Percentiles rank a stretch among this genome's conserved stretches.
These are phyloP conservation scores for Wickerhamiella cacticola DNA, from an alignment of 805 yeast species.

Conservation along the genomic window DNA sequence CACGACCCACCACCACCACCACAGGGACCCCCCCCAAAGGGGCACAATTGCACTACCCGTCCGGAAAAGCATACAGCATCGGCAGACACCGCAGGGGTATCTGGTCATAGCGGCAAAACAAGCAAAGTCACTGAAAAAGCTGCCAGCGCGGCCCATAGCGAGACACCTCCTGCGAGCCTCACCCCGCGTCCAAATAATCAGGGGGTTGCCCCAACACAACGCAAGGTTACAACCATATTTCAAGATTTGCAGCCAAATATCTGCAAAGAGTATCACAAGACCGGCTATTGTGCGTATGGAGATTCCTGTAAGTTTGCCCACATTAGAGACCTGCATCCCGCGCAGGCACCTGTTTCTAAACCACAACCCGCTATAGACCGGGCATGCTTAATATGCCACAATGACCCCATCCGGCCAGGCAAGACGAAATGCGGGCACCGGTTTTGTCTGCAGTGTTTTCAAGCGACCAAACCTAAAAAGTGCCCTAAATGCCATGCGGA, in stretches of 20 bases:
- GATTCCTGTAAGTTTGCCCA: conserved; percentile 93
- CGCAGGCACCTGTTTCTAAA: conserved; percentile 30
- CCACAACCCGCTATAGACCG: conserved; percentile 54
- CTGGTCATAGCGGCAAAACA: no score
- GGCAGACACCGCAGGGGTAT: no score
- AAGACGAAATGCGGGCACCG: conserved; percentile 1
- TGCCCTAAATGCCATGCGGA: conserved; percentile 13
- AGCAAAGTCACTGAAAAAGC: no score
- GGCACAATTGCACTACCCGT: no score
- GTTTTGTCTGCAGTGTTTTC: conserved; percentile 9
- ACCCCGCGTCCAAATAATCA: no score
- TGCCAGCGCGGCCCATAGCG: no score
- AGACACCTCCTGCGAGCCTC: no score
- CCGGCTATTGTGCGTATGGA: conserved; percentile 95
- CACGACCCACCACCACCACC: not conserved
- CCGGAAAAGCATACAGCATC: no score
- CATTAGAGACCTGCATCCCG: conserved; percentile 44
- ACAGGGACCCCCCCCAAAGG: no score
- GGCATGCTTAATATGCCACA: conserved; percentile 47
- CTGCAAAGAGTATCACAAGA: conserved; percentile 80
- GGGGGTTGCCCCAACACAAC: no score
- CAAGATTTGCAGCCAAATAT: conserved; percentile 88
- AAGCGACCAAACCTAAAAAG: conserved; percentile 1
- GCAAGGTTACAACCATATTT: conserved; percentile 23
- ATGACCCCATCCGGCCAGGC: conserved; percentile 11